Base-by-base conservation (phyloP, 2,329 filamentous ascomycete genomes). In the Ustulina deusta region DNA sequence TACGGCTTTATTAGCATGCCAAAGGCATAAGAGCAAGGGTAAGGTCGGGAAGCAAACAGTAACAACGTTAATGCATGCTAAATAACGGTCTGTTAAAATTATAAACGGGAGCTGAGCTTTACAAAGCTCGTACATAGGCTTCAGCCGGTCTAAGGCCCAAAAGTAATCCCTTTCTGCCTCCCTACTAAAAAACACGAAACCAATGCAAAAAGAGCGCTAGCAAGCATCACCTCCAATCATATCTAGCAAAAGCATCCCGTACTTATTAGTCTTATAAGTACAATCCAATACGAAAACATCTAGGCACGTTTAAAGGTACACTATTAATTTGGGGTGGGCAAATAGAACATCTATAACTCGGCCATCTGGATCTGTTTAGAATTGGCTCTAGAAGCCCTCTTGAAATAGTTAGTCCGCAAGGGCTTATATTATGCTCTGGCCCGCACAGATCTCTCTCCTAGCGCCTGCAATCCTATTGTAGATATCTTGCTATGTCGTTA, bases 191-290 rank as follows among this genome's bases (percentile, higher is more conserved):
- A n/a, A n/a, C n/a, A n/a, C n/a, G n/a, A n/a, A n/a, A n/a, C n/a
- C n/a, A 49, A 49, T 20, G 25, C 15, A 29, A 49, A 29, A 49
- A 49, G 15, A 27, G 25, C n/a, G n/a, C n/a, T n/a, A n/a, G n/a
- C n/a, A n/a, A n/a, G n/a, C n/a, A n/a, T n/a, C n/a, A n/a, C n/a
- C n/a, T n/a, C n/a, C n/a, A n/a, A n/a, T n/a, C n/a, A n/a, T n/a
- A n/a, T n/a, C n/a, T n/a, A n/a, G n/a, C n/a, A n/a, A n/a, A n/a
- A n/a, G 46, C 46, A 49, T 49, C 3, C 46, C 15, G 13, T 49
- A 49, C 25, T 29, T 49, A 29, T 49, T 49, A 4, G 46, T 49
- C 25, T 49, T 49, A 49, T 49, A 49, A 49, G 25, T 49, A 29
- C 25, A 49, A 17, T 49, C 25, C 13, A 49, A 49, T 27, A 49